Conservation (phyloP, 208 protist species). For the Phytomonas sp. region DNA sequence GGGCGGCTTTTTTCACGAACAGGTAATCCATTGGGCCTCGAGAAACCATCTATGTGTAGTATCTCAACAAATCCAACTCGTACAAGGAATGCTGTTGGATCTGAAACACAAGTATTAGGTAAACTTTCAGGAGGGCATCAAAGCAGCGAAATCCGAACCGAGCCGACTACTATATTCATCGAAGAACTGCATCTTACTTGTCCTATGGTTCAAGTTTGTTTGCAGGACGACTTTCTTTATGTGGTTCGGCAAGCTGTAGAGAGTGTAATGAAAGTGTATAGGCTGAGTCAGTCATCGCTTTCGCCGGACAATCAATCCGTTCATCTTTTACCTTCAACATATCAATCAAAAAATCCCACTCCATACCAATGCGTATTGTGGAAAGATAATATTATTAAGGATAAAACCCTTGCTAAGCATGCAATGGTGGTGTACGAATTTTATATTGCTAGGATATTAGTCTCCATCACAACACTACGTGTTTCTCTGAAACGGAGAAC, state of each 20-base stretch:
- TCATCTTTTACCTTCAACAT: neutral
- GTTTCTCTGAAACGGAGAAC: slow-evolving; percentile 42
- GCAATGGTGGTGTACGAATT: slow-evolving; percentile 21
- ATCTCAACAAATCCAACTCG: neutral
- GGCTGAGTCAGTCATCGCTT: neutral
- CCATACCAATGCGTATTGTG: neutral
- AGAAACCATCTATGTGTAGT: neutral
- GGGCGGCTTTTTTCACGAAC: neutral
- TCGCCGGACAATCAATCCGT: neutral
- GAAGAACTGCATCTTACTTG: slow-evolving; percentile 28
- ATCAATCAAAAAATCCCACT: neutral
- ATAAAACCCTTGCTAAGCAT: neutral
- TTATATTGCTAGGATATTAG: slow-evolving; percentile 27
- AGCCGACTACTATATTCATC: slow-evolving; percentile 15
- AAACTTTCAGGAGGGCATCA: neutral
- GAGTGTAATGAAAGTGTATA: slow-evolving; percentile 14
- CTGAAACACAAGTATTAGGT: neutral
- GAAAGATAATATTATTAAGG: neutral
- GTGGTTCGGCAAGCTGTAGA: slow-evolving; percentile 24
- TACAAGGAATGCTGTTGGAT: neutral
- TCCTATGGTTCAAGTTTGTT: slow-evolving; percentile 25
- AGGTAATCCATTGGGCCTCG: neutral
- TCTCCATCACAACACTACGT: slow-evolving; percentile 27
- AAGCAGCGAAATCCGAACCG: neutral
- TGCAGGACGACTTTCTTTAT: slow-evolving; percentile 55